A percentile compares a stretch with the other conserved stretches of the same genome.
These are phyloP conservation scores for Nemophila menziesii DNA, from an alignment of 257 asterid genomes.

Conservation along the genomic window DNA sequence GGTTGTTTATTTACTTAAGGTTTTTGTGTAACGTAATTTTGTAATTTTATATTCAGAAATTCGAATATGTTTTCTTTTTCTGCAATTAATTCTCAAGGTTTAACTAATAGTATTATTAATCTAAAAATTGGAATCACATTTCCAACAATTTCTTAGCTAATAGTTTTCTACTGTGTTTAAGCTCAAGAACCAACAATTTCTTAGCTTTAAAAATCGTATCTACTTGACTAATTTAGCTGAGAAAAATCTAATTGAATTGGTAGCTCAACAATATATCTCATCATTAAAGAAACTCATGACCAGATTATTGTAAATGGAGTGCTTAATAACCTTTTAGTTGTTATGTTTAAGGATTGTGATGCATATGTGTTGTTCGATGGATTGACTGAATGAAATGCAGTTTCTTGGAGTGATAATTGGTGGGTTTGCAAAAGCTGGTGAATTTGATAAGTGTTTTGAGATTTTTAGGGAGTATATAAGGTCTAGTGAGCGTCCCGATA, in stretches of 20 bases:
- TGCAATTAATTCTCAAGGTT: too few species aligned
- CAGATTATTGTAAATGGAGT: conserved; percentile 25
- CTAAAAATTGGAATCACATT: too few species aligned
- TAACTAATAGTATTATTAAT: too few species aligned
- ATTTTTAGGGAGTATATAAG: conserved; percentile 40
- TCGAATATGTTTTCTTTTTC: too few species aligned
- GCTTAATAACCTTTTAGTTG: conserved; percentile 15
- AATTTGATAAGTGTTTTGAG: conserved; percentile 22
- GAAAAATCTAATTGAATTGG: conserved; percentile 7
- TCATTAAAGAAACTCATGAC: conserved; percentile 25
- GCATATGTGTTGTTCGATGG: conserved; percentile 30
- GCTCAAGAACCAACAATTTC: conserved; percentile 11
- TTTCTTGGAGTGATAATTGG: conserved; percentile 54
- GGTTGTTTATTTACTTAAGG: too few species aligned
- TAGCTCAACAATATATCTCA: conserved; percentile 5
- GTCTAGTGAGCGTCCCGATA: conserved; percentile 30
- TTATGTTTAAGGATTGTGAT: conserved; percentile 20
- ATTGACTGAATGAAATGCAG: conserved; percentile 21
- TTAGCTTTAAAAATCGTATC: conserved; percentile 12
- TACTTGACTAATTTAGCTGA: conserved; percentile 10
- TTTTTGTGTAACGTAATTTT: too few species aligned
- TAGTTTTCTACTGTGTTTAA: too few species aligned
- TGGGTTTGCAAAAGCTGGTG: conserved; percentile 42
- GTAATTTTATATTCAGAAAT: too few species aligned
- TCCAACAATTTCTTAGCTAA: too few species aligned